Evolutionary conservation across 768 basidiomycete genomes (phyloP).

Genomic region (Xanthoconium purpureum): DNA sequence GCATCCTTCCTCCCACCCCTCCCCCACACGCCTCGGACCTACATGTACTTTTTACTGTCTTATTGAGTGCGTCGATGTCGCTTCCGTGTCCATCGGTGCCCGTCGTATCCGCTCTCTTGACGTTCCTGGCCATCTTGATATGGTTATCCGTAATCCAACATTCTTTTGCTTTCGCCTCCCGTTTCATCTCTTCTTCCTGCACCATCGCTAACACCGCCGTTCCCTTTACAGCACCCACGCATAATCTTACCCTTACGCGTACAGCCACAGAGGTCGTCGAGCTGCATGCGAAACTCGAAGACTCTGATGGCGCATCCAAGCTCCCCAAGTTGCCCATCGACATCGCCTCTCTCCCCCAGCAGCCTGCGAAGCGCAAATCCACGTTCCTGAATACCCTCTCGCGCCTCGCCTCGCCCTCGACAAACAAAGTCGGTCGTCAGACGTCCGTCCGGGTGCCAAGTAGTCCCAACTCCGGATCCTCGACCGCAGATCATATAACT

Average conservation of each 20-base stretch:
- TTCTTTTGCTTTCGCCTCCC: conserved; percentile 14
- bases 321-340: conserved; percentile 65
- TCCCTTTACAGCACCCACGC: conserved; percentile 67
- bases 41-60: conserved; percentile 17
- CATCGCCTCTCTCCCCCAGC: conserved; percentile 45
- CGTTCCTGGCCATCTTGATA: conserved; percentile 14
- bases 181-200: conserved; percentile 17
- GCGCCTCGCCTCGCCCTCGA: conserved; percentile 71
- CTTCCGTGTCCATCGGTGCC: conserved; percentile 28
- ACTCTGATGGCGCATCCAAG: conserved; percentile 52
- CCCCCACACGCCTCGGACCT: conserved; percentile 15
- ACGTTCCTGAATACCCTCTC: conserved; percentile 85
- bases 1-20: conserved; percentile 23
- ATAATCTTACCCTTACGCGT: conserved; percentile 84
- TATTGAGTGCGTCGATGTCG: conserved; percentile 22
- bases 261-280: conserved; percentile 75
- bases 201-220: conserved; percentile 29
- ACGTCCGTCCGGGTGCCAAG: conserved; percentile 34
- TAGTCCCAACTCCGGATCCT: conserved; percentile 32
- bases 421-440: conserved; percentile 47
- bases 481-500: conserved; percentile 35
- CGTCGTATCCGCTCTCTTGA: conserved; percentile 16
- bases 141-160: conserved; percentile 11
- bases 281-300: conserved; percentile 76
- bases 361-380: conserved; percentile 69